Evolutionary conservation across 495 filamentous ascomycete species (phyloP).

Genomic region (Penicillium parvum): DNA sequence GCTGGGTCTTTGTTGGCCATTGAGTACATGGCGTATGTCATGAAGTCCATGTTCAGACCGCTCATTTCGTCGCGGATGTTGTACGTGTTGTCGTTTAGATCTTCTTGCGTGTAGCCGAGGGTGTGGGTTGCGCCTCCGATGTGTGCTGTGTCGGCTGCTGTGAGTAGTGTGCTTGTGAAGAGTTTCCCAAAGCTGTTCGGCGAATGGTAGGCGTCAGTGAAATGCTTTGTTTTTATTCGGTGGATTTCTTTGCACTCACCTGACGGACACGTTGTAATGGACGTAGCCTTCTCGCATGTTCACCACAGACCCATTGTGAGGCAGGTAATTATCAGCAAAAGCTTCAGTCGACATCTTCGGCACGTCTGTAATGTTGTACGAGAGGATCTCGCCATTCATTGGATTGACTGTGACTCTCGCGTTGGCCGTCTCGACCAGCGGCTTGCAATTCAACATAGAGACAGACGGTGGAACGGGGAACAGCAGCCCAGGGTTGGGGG

Average conservation of each 20-base stretch:
- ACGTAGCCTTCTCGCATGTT: background rate
- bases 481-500: constrained; percentile 11
- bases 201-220: no score
- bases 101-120: constrained; percentile 16
- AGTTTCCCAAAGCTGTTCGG: constrained; percentile 31
- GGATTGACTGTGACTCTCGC: constrained; percentile 28
- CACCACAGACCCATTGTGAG: constrained; percentile 10
- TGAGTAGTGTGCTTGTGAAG: constrained; percentile 28
- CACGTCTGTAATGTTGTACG: constrained; percentile 19
- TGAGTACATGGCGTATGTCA: constrained; percentile 33
- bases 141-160: constrained; percentile 22
- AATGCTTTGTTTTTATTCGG: background rate
- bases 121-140: constrained; percentile 6
- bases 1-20: constrained; percentile 24
- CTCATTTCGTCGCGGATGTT: constrained; percentile 31
- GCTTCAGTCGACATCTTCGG: constrained; percentile 16
- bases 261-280: constrained; percentile 16
- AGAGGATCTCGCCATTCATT: constrained; percentile 23
- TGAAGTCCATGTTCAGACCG: constrained; percentile 37
- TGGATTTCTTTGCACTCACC: constrained; percentile 6
- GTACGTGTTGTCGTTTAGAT: constrained; percentile 31
- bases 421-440: constrained; percentile 28
- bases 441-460: constrained; percentile 28
- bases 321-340: constrained; percentile 25
- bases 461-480: constrained; percentile 20